Percentiles rank a stretch among this genome's conserved stretches.
These are phyloP conservation scores for Elasticomyces elasticus DNA, from an alignment of 495 filamentous ascomycete species.

Conservation along the genomic window DNA sequence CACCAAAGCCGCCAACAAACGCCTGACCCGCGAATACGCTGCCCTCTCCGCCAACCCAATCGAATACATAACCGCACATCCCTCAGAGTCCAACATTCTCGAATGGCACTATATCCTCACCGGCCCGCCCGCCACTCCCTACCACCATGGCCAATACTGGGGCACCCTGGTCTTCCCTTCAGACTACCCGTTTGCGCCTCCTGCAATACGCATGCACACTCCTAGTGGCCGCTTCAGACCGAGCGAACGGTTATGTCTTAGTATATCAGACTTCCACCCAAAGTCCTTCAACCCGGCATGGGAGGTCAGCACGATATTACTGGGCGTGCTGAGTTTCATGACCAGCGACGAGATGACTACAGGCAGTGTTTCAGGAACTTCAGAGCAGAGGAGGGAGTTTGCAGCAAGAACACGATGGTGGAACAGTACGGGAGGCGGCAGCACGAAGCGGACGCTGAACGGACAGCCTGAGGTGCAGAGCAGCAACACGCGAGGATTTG, in stretches of 20 bases:
- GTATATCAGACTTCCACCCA: slow-evolving; percentile 93
- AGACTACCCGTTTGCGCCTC: slow-evolving; percentile 94
- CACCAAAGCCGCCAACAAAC: slow-evolving; percentile 33
- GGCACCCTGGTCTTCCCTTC: slow-evolving; percentile 90
- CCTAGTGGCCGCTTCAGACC: slow-evolving; percentile 92
- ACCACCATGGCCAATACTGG: slow-evolving; percentile 95
- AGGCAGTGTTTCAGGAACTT: slow-evolving; percentile 70
- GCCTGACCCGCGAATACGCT: slow-evolving; percentile 85
- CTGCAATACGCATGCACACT: slow-evolving; percentile 97
- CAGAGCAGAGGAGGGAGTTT: slow-evolving; percentile 66
- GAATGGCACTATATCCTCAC: slow-evolving; percentile 98
- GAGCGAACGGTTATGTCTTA: slow-evolving; percentile 81
- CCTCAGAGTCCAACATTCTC: slow-evolving; percentile 88
- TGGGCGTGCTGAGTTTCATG: slow-evolving; percentile 93
- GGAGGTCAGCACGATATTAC: slow-evolving; percentile 93
- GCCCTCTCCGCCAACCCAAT: slow-evolving; percentile 83
- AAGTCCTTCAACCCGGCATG: slow-evolving; percentile 98
- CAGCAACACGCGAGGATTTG: slow-evolving; percentile 40
- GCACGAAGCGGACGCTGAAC: slow-evolving; percentile 44
- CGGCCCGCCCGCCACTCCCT: slow-evolving; percentile 88
- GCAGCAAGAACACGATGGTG: slow-evolving; percentile 82
- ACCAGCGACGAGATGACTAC: slow-evolving; percentile 99
- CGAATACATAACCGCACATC: slow-evolving; percentile 87
- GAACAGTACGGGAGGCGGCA: slow-evolving; percentile 95
- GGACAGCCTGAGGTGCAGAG: slow-evolving; percentile 34